These are phyloP conservation scores for Ceratocystis harringtonii DNA, from an alignment of 2,329 filamentous ascomycete species.

Conservation along the genomic window DNA sequence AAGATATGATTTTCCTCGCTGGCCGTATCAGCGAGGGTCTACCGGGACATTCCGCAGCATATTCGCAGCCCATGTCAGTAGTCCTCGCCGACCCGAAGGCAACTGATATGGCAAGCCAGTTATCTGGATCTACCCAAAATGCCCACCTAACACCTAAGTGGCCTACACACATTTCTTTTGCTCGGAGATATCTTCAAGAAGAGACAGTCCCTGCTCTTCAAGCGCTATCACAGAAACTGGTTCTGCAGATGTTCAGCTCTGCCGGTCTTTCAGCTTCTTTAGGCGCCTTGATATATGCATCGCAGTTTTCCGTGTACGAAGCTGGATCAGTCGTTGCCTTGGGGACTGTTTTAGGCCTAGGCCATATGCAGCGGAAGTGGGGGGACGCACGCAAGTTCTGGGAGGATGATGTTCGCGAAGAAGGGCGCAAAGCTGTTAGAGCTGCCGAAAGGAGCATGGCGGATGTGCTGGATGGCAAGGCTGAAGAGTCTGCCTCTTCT, in stretches of 20 bases:
- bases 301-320: conserved; percentile 43
- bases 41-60: conserved; percentile 21
- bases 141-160: conserved; percentile 32
- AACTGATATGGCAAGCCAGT: neutral
- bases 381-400: conserved; percentile 44
- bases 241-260: conserved; percentile 61
- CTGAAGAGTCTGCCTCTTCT: conserved; percentile 16
- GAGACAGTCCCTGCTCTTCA: conserved; percentile 56
- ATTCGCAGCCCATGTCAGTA: conserved; percentile 26
- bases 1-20: conserved; percentile 65
- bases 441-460: conserved; percentile 39
- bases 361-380: conserved; percentile 47
- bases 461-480: conserved; percentile 29
- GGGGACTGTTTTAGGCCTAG: conserved; percentile 44
- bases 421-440: conserved; percentile 47
- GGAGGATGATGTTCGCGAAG: conserved; percentile 52
- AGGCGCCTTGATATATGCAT: conserved; percentile 41
- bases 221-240: conserved; percentile 55
- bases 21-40: conserved; percentile 50
- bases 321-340: conserved; percentile 47
- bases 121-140: neutral
- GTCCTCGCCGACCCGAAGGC: neutral
- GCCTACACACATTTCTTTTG: conserved; percentile 59
- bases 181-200: conserved; percentile 50
- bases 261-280: conserved; percentile 46